Evolutionary conservation across 495 filamentous ascomycete species (phyloP).

Genomic region (Podospora appendiculata): DNA sequence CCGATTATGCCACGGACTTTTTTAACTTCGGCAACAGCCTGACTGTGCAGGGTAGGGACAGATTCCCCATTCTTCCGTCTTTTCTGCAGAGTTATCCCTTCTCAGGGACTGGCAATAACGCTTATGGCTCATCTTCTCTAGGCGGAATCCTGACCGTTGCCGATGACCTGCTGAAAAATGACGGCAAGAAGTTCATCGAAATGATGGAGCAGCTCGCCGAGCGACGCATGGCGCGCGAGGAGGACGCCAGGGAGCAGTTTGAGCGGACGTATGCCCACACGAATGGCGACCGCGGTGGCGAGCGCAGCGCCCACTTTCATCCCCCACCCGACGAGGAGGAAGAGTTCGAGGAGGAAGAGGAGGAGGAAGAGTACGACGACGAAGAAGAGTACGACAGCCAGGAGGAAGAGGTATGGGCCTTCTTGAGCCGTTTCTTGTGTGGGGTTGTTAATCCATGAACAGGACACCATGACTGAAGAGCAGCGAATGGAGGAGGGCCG

Average conservation of each 20-base stretch:
- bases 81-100: slow-evolving; percentile 30
- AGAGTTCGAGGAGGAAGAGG: slow-evolving; percentile 56
- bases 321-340: slow-evolving; percentile 58
- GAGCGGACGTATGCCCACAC: slow-evolving; percentile 52
- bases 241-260: slow-evolving; percentile 71
- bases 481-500: slow-evolving; percentile 98
- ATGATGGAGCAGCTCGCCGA: slow-evolving; percentile 99
- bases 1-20: slow-evolving; percentile 71
- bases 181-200: slow-evolving; percentile 99
- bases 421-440: neutral
- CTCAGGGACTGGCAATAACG: slow-evolving; percentile 24
- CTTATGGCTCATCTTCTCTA: slow-evolving; percentile 45
- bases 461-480: slow-evolving; percentile 96
- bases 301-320: slow-evolving; percentile 30
- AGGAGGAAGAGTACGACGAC: slow-evolving; percentile 68
- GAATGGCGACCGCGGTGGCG: slow-evolving; percentile 31
- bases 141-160: slow-evolving; percentile 98
- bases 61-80: slow-evolving; percentile 28
- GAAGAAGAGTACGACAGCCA: slow-evolving; percentile 86
- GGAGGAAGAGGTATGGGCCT: slow-evolving; percentile 58
- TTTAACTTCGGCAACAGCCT: slow-evolving; percentile 97
- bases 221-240: slow-evolving; percentile 91
- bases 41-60: slow-evolving; percentile 81
- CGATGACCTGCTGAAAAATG: slow-evolving; percentile 96
- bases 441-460: slow-evolving; percentile 25